Conservation (phyloP, 495 filamentous ascomycete genomes). For the Geopyxis carbonaria region DNA sequence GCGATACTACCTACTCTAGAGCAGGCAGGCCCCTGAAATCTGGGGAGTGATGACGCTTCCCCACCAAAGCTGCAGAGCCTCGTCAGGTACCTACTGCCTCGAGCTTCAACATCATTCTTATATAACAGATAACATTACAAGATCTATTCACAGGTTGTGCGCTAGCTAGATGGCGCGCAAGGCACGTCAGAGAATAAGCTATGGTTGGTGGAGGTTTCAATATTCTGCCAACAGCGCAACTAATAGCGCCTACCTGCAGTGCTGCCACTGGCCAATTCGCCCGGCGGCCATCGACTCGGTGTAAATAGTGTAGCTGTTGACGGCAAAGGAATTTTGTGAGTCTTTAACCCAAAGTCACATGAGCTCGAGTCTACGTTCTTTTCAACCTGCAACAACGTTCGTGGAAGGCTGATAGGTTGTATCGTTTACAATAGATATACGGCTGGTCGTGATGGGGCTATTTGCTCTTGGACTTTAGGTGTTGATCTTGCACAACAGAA, state of each 20-base stretch:
- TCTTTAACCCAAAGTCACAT: constrained; percentile 7
- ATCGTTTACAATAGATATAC: constrained; percentile 51
- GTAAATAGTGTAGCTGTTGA: constrained; percentile 89
- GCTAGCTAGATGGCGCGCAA: constrained; percentile 52
- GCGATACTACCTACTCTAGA: no score
- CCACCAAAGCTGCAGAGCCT: no score
- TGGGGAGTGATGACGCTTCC: no score
- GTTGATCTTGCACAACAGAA: constrained; percentile 34
- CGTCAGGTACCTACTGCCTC: no score
- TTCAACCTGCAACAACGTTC: constrained; percentile 3
- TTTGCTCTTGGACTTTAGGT: constrained; percentile 88
- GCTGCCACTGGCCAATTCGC: constrained; percentile 79
- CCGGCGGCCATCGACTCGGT: constrained; percentile 78
- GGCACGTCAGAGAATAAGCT: constrained; percentile 46
- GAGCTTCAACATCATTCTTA: no score
- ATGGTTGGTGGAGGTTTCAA: constrained; percentile 35
- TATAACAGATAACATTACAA: no score
- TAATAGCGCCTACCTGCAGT: constrained; percentile 36
- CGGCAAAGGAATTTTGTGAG: constrained; percentile 72
- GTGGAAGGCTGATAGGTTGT: constrained; percentile 3
- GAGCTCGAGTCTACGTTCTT: constrained; percentile 18
- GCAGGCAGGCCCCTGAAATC: no score
- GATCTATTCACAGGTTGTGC: no score
- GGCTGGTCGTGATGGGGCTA: constrained; percentile 82
- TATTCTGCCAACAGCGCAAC: not conserved